These are phyloP conservation scores for Alternaria arbusti DNA, from an alignment of 2,329 filamentous ascomycete genomes.

Conservation along the genomic window DNA sequence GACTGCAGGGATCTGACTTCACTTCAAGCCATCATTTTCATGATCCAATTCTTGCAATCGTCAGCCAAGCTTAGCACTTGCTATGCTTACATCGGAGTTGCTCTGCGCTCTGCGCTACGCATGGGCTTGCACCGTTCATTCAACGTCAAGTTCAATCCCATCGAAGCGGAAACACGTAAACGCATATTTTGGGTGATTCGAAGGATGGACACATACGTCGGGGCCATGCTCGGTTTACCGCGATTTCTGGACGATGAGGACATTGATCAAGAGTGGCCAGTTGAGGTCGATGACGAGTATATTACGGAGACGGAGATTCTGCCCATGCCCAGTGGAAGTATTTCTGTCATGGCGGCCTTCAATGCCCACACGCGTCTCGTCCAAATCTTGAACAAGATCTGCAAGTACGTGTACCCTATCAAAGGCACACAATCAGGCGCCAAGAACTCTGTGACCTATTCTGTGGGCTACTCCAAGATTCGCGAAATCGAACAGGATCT, in stretches of 20 bases:
- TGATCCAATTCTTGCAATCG: conserved; percentile 61
- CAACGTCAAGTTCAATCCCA: conserved; percentile 54
- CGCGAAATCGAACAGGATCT: conserved; percentile 69
- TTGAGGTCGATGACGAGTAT: conserved; percentile 58
- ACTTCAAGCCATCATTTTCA: conserved; percentile 60
- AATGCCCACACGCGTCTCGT: conserved; percentile 67
- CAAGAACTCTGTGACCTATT: conserved; percentile 59
- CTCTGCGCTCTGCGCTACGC: conserved; percentile 57
- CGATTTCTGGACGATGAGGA: conserved; percentile 58
- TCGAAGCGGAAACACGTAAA: conserved; percentile 58
- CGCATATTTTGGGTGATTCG: conserved; percentile 60
- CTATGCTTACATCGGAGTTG: conserved; percentile 60
- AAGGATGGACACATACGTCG: conserved; percentile 60
- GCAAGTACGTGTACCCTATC: conserved; percentile 69
- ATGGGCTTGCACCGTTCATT: conserved; percentile 60
- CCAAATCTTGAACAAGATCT: conserved; percentile 65
- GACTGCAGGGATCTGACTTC: conserved; percentile 59
- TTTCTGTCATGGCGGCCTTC: conserved; percentile 64
- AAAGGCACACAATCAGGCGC: conserved; percentile 54
- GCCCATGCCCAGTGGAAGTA: conserved; percentile 61
- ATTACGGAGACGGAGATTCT: conserved; percentile 57
- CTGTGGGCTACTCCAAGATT: conserved; percentile 68
- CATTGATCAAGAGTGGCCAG: conserved; percentile 56
- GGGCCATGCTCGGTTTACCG: conserved; percentile 58
- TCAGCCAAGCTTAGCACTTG: conserved; percentile 61